These are phyloP conservation scores for Axilococcus clingmanii DNA, from an alignment of 139 green algal genomes.

Conservation along the genomic window DNA sequence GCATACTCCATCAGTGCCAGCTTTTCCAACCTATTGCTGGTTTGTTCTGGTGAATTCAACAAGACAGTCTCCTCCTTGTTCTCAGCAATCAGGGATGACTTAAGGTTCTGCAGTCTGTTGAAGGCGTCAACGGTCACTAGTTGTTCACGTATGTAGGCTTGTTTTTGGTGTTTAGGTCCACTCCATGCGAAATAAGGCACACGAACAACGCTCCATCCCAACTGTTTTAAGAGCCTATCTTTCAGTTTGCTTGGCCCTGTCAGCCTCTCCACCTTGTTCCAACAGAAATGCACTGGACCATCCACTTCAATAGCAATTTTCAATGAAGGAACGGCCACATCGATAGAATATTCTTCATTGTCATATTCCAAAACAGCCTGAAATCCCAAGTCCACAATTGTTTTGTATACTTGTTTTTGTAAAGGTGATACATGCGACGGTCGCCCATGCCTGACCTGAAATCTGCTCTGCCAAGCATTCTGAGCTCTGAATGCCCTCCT, in stretches of 20 bases:
- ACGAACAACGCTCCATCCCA: conserved; percentile 8
- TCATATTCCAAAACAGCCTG: conserved; percentile 2
- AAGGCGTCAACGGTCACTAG: no score
- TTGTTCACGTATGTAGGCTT: no score
- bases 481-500: no score
- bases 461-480: no score
- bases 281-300: conserved; percentile 9
- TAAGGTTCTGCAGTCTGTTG: no score
- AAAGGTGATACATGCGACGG: conserved; percentile 3
- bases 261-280: not conserved
- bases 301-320: conserved; percentile 11
- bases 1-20: not conserved
- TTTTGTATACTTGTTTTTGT: conserved; percentile 3
- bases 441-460: no score
- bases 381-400: not conserved
- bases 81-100: no score
- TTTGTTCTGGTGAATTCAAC: no score
- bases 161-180: no score
- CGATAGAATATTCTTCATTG: conserved; percentile 3
- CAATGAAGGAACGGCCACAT: conserved; percentile 3
- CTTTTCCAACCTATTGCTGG: no score
- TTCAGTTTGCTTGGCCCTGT: conserved; percentile 9
- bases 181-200: conserved; percentile 12
- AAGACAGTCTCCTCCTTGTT: no score
- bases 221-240: not conserved